Evolutionary conservation across 192 early-diverging fungal genomes (phyloP).

Genomic region (Coemansia sp.): DNA sequence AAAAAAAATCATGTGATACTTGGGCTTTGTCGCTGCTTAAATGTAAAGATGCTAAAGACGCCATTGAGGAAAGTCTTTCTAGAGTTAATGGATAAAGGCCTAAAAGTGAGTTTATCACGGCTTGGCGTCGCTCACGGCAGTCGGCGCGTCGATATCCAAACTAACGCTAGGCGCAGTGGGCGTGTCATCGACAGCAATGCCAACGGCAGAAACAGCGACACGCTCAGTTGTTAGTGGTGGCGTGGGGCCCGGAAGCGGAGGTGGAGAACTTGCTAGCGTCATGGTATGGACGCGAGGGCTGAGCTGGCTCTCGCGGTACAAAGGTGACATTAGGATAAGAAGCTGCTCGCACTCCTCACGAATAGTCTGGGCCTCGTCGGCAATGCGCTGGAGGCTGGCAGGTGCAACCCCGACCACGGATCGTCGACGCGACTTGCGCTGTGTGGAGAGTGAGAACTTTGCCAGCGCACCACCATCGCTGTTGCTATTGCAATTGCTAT

Average conservation of each 20-base stretch:
- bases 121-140: not conserved
- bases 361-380: constrained; percentile 41
- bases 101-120: not conserved
- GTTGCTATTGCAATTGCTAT: constrained; percentile 2
- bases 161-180: not conserved
- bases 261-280: not conserved
- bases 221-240: not conserved
- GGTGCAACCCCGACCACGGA: constrained; percentile 53
- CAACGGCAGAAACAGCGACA: constrained; percentile 10
- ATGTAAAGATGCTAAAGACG: not conserved
- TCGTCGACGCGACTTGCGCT: constrained; percentile 52
- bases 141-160: not conserved
- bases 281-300: constrained; percentile 27
- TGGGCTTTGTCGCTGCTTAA: too few relatives aligned
- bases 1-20: too few relatives aligned
- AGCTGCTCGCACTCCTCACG: constrained; percentile 51
- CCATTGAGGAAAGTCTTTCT: not conserved
- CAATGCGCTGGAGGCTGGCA: constrained; percentile 55
- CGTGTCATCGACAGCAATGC: constrained; percentile 1
- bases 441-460: constrained; percentile 41
- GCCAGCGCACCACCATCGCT: constrained; percentile 14
- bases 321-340: constrained; percentile 49
- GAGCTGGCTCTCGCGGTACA: constrained; percentile 45
- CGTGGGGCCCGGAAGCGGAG: constrained; percentile 9
- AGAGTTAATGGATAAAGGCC: not conserved